Evolutionary conservation across 2,329 filamentous ascomycete species (phyloP), one percentile per base, ranked within the genome.

Genomic region (Penicillium sp.): DNA sequence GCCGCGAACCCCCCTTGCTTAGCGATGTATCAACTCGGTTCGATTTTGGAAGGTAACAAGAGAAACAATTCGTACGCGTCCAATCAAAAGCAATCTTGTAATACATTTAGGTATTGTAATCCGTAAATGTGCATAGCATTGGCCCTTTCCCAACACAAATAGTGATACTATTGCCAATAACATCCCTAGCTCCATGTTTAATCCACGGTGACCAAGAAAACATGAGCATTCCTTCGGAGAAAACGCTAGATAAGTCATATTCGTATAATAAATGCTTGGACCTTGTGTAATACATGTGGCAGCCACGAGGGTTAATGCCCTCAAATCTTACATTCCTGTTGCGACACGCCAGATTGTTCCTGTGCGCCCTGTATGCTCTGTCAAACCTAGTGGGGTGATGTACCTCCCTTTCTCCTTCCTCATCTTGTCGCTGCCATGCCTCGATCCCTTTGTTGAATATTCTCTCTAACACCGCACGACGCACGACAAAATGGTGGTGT

Each of bases 261-360:
- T 58, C 47, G 53, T 50, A 16, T 43, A 49, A 16, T 43, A 49
- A 47, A 39, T 31, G 50, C 54, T 59, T 43, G 39, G 41, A 49
- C 34, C 39, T 58, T 36, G 15, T 31, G 31, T 6, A 38, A 38
- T 38, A 53, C 61, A 67, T 61, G 65, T 68, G 65, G 66, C 60
- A n/a, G 58, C 64, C 65, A 68, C 63, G 65, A 63, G 66, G 60
- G 36, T 40, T 33, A 33, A 55, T 46, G 44, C 45, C 60, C 62
- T 66, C 62, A 55, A 63, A 61, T 63, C n/a, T 27, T 53, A 51
- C 60, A 63, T 61, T 64, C 59, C 57, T 34, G 31, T 53, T 52
- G 34, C 47, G 50, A 48, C 21, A 49, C 33, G 50, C 39, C 44
- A 8, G 50, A 53, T 57, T 45, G 33, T 44, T 34, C 33, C 38